Evolutionary conservation across 1,139 yeast genomes (phyloP).

Genomic region (Blastobotrys ciferrii): DNA sequence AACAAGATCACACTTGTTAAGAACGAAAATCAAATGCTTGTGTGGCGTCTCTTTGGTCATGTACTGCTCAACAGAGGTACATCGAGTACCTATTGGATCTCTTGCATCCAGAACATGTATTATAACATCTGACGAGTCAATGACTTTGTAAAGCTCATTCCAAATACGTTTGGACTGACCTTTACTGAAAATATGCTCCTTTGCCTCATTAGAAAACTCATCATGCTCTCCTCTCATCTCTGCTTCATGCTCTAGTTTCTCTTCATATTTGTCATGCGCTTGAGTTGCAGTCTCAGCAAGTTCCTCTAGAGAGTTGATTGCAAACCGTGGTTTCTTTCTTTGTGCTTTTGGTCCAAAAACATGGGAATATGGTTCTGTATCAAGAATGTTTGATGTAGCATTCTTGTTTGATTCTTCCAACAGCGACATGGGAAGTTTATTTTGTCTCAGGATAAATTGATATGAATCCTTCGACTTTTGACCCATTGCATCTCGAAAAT

Average conservation of each 20-base stretch:
- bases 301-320: slow-evolving; percentile 76
- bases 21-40: slow-evolving; percentile 89
- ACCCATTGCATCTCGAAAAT: slow-evolving; percentile 92
- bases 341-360: slow-evolving; percentile 96
- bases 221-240: slow-evolving; percentile 54
- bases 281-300: slow-evolving; percentile 61
- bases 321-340: slow-evolving; percentile 84
- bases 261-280: slow-evolving; percentile 63
- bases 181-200: slow-evolving; percentile 91
- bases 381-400: slow-evolving; percentile 77
- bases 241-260: slow-evolving; percentile 49
- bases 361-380: slow-evolving; percentile 77
- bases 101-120: slow-evolving; percentile 96
- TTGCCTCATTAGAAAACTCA: slow-evolving; percentile 84
- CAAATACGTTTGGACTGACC: slow-evolving; percentile 98
- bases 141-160: slow-evolving; percentile 95
- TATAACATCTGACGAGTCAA: slow-evolving; percentile 95
- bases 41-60: slow-evolving; percentile 93
- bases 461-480: slow-evolving; percentile 83
- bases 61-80: slow-evolving; percentile 90
- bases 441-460: slow-evolving; percentile 82
- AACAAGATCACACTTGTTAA: slow-evolving; percentile 96
- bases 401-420: slow-evolving; percentile 74
- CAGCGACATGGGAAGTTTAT: slow-evolving; percentile 93
- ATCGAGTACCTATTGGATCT: slow-evolving; percentile 94